Percentiles rank a stretch among this genome's conserved stretches.
phyloP scores from a whole-genome alignment of 306 rosid species.

The Lathyrus sativus region DNA sequence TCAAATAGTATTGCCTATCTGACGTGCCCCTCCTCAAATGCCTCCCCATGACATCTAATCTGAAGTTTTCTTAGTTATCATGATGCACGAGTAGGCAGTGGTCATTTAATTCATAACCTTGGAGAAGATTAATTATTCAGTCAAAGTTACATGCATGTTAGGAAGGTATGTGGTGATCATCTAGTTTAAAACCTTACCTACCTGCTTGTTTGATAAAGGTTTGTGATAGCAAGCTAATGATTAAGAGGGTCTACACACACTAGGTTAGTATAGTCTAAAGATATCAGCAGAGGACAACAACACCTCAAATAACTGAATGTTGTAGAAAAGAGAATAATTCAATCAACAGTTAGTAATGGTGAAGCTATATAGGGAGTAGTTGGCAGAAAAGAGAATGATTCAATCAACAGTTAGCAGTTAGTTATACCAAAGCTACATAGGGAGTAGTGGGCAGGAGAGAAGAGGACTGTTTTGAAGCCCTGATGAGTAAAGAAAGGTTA shows the following conservation, averaged over 20 bases:
- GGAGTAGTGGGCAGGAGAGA: background rate
- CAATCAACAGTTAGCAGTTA: too few species aligned
- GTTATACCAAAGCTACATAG: background rate
- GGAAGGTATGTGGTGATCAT: background rate
- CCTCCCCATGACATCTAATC: background rate
- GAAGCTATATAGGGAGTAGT: slow-evolving; percentile 2
- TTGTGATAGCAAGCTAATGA: background rate
- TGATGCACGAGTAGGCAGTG: slow-evolving; percentile 1
- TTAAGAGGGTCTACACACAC: background rate
- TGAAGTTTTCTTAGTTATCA: background rate
- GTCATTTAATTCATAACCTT: slow-evolving; percentile 11
- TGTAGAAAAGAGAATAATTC: background rate
- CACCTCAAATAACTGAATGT: background rate
- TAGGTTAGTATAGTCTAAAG: background rate
- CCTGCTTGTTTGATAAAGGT: slow-evolving; percentile 6
- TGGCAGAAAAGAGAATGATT: background rate
- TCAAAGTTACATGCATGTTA: slow-evolving; percentile 1
- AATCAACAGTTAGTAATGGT: slow-evolving; percentile 3
- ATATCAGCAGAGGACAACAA: background rate
- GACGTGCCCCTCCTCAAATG: background rate
- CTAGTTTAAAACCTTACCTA: background rate
- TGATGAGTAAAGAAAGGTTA: background rate
- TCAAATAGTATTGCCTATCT: background rate
- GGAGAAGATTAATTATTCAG: slow-evolving; percentile 14
- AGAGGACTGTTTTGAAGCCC: slow-evolving; percentile 3